A percentile compares a stretch with the other conserved stretches of the same genome.
These are phyloP conservation scores for Botrytis medusae DNA, from an alignment of 2,329 filamentous ascomycete genomes.

Conservation along the genomic window DNA sequence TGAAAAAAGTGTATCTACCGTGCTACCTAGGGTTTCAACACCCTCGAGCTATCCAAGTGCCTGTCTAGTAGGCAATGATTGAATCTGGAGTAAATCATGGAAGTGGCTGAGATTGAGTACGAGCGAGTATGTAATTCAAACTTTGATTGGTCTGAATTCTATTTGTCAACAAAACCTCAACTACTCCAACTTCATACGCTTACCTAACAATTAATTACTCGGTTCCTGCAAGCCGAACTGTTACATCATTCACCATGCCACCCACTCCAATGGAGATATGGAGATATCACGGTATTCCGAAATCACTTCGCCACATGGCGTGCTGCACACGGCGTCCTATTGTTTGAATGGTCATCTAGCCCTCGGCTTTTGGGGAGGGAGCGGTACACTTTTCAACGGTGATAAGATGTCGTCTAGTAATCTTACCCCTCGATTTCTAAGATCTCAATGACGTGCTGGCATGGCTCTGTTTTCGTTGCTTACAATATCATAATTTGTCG, in stretches of 20 bases:
- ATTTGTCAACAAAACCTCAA: background rate
- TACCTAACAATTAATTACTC: background rate
- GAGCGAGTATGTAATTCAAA: background rate
- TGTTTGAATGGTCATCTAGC: background rate
- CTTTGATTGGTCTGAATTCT: background rate
- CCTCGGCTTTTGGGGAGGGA: conserved; percentile 2
- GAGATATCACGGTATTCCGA: background rate
- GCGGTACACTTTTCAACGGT: background rate
- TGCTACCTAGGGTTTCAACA: too few relatives aligned
- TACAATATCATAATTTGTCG: background rate
- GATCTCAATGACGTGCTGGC: conserved; percentile 17
- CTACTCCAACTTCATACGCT: background rate
- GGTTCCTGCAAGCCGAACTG: background rate
- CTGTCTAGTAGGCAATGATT: background rate
- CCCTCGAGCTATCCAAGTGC: too few relatives aligned
- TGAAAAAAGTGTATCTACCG: background rate
- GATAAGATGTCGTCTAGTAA: conserved; percentile 1
- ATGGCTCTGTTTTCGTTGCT: background rate
- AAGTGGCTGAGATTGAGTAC: background rate
- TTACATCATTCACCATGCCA: background rate
- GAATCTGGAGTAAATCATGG: background rate
- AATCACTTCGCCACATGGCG: conserved; percentile 11
- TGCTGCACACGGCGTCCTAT: background rate
- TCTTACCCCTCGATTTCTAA: conserved; percentile 21
- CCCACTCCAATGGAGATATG: background rate